These are phyloP conservation scores for Arthroderma sp. DNA, from an alignment of 2,329 filamentous ascomycete genomes.

Conservation along the genomic window DNA sequence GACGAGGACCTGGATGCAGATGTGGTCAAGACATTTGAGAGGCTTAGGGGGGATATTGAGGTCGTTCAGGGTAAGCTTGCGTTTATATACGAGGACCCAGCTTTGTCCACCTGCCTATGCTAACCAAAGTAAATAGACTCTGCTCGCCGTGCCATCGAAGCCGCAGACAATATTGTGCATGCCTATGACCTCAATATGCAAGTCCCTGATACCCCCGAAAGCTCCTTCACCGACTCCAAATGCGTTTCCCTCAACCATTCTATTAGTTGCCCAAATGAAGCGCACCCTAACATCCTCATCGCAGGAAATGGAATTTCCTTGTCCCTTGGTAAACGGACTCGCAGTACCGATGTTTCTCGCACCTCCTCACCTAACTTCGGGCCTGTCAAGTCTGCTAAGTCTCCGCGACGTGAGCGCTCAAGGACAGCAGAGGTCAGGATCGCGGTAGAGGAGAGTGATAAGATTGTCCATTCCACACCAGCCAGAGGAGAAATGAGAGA, in stretches of 20 bases:
- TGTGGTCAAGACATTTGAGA: conserved; percentile 46
- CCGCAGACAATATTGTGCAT: conserved; percentile 63
- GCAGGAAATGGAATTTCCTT: conserved; percentile 34
- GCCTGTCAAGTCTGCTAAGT: conserved; percentile 20
- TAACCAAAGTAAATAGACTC: conserved; percentile 41
- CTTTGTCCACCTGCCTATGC: background rate
- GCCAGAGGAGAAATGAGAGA: conserved; percentile 27
- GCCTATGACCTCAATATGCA: conserved; percentile 66
- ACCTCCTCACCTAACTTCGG: conserved; percentile 23
- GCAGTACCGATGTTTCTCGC: conserved; percentile 30
- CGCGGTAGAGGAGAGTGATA: conserved; percentile 33
- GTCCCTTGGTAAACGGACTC: conserved; percentile 33
- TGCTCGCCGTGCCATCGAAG: conserved; percentile 58
- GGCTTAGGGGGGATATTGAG: conserved; percentile 57
- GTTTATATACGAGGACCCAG: background rate
- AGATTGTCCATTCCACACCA: conserved; percentile 27
- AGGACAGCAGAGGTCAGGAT: conserved; percentile 32
- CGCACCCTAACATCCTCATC: conserved; percentile 31
- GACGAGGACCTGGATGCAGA: conserved; percentile 20
- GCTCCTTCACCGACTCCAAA: conserved; percentile 28
- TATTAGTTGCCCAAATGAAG: conserved; percentile 21
- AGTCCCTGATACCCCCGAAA: conserved; percentile 51
- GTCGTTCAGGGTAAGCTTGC: conserved; percentile 48
- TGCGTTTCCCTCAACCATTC: conserved; percentile 18
- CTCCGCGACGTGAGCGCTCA: conserved; percentile 26